phyloP scores from a whole-genome alignment of 805 yeast species.

The Metschnikowia borealis region DNA sequence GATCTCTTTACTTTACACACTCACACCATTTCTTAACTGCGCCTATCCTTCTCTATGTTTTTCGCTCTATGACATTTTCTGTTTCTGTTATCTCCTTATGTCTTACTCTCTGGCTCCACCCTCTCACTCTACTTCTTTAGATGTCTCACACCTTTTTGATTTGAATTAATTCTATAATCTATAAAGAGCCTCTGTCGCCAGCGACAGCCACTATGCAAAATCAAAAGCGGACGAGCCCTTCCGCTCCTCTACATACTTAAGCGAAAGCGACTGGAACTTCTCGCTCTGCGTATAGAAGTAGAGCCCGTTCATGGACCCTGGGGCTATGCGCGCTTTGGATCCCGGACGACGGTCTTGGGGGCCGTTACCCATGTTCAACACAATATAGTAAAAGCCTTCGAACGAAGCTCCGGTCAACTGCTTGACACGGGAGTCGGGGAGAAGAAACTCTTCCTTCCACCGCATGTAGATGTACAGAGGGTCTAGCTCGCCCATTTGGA shows the following conservation, averaged over 20 bases:
- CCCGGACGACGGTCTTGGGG: constrained; percentile 4
- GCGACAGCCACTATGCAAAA: constrained; percentile 16
- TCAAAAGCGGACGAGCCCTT: constrained; percentile 31
- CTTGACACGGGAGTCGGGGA: constrained; percentile 70
- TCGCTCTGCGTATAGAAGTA: constrained; percentile 81
- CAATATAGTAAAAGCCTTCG: constrained; percentile 89
- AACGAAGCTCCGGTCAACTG: constrained; percentile 72
- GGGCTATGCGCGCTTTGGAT: constrained; percentile 21
- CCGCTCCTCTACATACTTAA: constrained; percentile 49
- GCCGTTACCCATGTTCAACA: constrained; percentile 59
- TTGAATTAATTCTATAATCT: too few species aligned
- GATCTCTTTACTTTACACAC: too few species aligned
- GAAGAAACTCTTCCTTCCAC: constrained; percentile 88
- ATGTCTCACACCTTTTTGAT: too few species aligned
- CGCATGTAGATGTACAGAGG: constrained; percentile 66
- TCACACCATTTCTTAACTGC: too few species aligned
- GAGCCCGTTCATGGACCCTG: constrained; percentile 74
- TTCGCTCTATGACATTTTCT: too few species aligned
- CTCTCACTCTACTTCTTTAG: too few species aligned
- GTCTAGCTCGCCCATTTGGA: constrained; percentile 30
- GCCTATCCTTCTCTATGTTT: too few species aligned
- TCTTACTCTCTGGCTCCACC: too few species aligned
- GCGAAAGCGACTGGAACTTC: constrained; percentile 71
- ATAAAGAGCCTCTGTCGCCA: neutral
- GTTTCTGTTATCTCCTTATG: too few species aligned